A percentile compares a stretch with the other conserved stretches of the same genome.
Conservation (phyloP, 2,329 filamentous ascomycete species). For the Sclerotinia sclerotiorum region DNA sequence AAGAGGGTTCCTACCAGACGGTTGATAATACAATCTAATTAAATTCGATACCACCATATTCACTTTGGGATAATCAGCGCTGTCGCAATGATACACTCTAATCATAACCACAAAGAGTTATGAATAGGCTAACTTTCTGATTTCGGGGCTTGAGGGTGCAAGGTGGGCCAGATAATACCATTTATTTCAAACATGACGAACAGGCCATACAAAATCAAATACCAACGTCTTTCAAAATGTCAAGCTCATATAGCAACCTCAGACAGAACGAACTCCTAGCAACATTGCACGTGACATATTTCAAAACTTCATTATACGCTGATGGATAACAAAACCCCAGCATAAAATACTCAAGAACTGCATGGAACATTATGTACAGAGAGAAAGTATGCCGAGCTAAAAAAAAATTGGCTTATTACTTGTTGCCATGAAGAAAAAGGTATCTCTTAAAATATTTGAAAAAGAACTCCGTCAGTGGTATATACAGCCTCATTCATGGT, state of each 20-base stretch:
- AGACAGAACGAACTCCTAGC: neutral
- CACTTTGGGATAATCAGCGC: neutral
- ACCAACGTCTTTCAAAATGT: neutral
- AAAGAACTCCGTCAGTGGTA: conserved; percentile 19
- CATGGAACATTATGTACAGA: neutral
- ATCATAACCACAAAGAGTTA: neutral
- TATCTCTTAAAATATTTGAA: conserved; percentile 19
- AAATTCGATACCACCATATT: neutral
- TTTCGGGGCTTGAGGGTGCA: neutral
- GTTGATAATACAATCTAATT: neutral
- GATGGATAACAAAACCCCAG: neutral
- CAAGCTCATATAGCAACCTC: neutral
- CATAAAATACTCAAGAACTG: neutral
- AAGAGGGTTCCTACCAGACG: neutral
- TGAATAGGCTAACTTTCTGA: neutral
- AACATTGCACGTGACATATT: neutral
- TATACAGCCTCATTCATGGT: conserved; percentile 19
- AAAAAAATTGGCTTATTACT: conserved; percentile 7
- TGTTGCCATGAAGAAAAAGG: conserved; percentile 16
- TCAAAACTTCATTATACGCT: neutral
- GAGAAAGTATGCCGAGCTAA: neutral
- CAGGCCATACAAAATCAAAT: neutral
- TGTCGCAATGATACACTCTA: neutral
- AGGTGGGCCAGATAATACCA: neutral
- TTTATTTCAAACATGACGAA: neutral